Percentiles rank a stretch among this genome's conserved stretches.
Evolutionary conservation across 495 filamentous ascomycete species (phyloP).

Genomic region (Talaromyces proteolyticus): DNA sequence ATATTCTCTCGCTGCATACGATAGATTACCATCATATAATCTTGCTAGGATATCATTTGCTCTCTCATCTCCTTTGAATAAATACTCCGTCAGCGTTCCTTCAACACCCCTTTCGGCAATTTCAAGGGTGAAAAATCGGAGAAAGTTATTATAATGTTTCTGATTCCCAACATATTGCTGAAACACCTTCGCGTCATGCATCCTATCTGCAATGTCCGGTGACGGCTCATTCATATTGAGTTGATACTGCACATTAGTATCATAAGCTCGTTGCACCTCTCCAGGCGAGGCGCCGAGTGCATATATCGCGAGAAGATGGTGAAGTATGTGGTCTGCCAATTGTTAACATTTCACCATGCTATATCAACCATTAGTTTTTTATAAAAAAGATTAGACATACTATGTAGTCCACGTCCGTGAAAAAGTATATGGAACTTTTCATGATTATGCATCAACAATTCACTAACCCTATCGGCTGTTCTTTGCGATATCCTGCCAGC

Average conservation of each 20-base stretch:
- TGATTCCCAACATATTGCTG: constrained; percentile 11
- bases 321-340: constrained; percentile 26
- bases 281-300: constrained; percentile 18
- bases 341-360: background rate
- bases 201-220: constrained; percentile 11
- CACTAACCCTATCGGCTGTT: constrained; percentile 2
- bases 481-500: background rate
- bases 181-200: constrained; percentile 21
- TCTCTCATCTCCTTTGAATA: constrained; percentile 18
- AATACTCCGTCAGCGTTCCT: constrained; percentile 23
- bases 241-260: constrained; percentile 19
- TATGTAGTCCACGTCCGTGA: constrained; percentile 13
- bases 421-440: constrained; percentile 17
- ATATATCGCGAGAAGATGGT: constrained; percentile 20
- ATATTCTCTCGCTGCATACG: too few relatives aligned
- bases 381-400: background rate
- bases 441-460: constrained; percentile 13
- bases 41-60: constrained; percentile 25
- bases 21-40: constrained; percentile 18
- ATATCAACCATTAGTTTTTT: background rate
- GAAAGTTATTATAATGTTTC: constrained; percentile 26
- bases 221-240: constrained; percentile 17
- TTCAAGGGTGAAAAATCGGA: constrained; percentile 27
- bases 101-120: constrained; percentile 20
- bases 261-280: constrained; percentile 20